These are phyloP conservation scores for Alternaria infectoria DNA, from an alignment of 2,329 filamentous ascomycete species.

Conservation along the genomic window DNA sequence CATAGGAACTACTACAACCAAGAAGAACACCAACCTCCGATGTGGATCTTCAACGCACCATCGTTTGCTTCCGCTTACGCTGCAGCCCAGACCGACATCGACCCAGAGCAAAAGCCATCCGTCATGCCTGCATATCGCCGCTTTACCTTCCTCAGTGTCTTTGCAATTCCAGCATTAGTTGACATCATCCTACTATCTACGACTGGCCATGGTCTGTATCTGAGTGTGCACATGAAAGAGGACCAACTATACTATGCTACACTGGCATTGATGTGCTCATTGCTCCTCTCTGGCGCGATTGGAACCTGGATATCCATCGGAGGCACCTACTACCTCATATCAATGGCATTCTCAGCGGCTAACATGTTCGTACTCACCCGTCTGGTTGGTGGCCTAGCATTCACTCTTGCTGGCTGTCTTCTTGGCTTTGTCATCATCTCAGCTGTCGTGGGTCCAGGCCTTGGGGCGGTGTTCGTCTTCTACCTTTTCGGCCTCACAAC, in stretches of 20 bases:
- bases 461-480: constrained; percentile 64
- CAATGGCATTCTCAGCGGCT: constrained; percentile 62
- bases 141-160: constrained; percentile 66
- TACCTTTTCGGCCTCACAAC: constrained; percentile 65
- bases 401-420: constrained; percentile 60
- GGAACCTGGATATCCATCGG: constrained; percentile 69
- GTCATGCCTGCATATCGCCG: constrained; percentile 56
- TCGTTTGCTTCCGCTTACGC: constrained; percentile 60
- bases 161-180: constrained; percentile 67
- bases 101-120: constrained; percentile 54
- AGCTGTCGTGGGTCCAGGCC: constrained; percentile 49
- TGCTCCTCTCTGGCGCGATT: constrained; percentile 65
- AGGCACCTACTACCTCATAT: constrained; percentile 67
- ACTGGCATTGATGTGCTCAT: constrained; percentile 63
- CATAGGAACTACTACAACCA: constrained; percentile 53
- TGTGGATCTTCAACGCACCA: constrained; percentile 58
- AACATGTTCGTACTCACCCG: constrained; percentile 63
- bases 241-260: constrained; percentile 61
- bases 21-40: constrained; percentile 54
- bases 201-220: constrained; percentile 65
- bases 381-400: constrained; percentile 58
- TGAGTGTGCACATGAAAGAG: constrained; percentile 62
- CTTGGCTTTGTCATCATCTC: constrained; percentile 60
- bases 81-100: constrained; percentile 60
- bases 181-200: constrained; percentile 65